phyloP scores from a whole-genome alignment of 139 green algal species.

The Micractinium sp. region DNA sequence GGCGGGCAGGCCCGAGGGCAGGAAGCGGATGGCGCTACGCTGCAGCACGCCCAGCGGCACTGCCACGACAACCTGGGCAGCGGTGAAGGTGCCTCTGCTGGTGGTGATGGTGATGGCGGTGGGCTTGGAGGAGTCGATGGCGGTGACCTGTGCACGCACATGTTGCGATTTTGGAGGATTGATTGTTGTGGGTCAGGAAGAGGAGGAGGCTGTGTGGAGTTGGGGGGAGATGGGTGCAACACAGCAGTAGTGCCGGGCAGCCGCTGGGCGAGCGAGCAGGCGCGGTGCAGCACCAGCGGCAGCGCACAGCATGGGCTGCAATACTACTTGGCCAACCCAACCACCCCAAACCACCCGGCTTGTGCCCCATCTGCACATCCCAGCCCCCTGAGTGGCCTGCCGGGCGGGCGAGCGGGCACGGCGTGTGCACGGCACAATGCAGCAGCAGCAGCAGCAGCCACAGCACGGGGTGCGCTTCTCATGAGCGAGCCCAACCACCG shows the following conservation, averaged over 20 bases:
- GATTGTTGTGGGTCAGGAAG: too few species aligned
- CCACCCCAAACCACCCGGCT: too few species aligned
- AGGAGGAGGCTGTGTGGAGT: neutral
- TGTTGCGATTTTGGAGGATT: too few species aligned
- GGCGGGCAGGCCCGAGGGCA: neutral
- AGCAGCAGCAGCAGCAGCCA: too few species aligned
- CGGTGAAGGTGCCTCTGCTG: neutral
- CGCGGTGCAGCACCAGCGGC: neutral
- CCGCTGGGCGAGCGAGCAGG: neutral
- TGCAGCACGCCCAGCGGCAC: constrained; percentile 12
- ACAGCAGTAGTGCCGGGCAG: neutral
- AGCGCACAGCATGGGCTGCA: too few species aligned
- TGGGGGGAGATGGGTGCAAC: neutral
- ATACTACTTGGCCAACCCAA: too few species aligned
- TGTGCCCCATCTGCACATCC: too few species aligned
- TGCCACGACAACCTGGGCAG: neutral
- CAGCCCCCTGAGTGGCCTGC: too few species aligned
- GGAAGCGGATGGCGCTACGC: neutral
- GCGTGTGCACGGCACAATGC: too few species aligned
- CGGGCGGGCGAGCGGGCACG: too few species aligned
- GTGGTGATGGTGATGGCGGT: neutral
- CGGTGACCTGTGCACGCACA: neutral
- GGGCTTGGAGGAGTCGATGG: neutral
- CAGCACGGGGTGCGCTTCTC: too few species aligned
- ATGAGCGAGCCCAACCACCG: too few species aligned